Percentiles rank a stretch among this genome's conserved stretches.
Evolutionary conservation across 805 yeast species (phyloP).

Genomic region (Metschnikowia cerradonensis): DNA sequence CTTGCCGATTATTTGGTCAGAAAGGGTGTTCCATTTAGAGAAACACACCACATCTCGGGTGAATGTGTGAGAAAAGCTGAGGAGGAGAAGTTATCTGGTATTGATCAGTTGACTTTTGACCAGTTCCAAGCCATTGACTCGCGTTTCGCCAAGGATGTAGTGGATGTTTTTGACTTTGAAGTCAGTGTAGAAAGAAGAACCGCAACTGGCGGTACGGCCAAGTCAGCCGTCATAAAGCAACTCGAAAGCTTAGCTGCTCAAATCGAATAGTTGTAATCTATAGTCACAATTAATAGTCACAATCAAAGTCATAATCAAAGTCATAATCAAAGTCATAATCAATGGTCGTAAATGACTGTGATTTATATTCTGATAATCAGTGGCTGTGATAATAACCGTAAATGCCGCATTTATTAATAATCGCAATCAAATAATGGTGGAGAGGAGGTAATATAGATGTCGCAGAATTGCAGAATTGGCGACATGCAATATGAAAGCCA

Average conservation of each 20-base stretch:
- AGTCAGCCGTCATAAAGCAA: constrained; percentile 80
- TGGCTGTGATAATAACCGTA: too few relatives aligned
- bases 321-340: background rate
- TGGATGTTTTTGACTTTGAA: constrained; percentile 85
- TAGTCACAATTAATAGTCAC: background rate
- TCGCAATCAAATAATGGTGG: too few relatives aligned
- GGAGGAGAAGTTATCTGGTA: constrained; percentile 69
- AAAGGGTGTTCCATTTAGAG: constrained; percentile 98
- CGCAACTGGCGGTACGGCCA: constrained; percentile 97
- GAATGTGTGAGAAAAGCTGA: constrained; percentile 94
- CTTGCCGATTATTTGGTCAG: constrained; percentile 96
- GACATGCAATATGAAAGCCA: too few relatives aligned
- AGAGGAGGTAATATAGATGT: too few relatives aligned
- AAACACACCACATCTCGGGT: constrained; percentile 97
- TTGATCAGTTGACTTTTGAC: constrained; percentile 73
- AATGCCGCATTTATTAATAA: too few relatives aligned
- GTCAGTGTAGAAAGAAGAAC: constrained; percentile 93
- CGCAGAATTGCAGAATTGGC: too few relatives aligned
- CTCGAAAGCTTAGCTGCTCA: constrained; percentile 36
- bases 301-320: background rate
- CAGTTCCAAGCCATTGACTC: constrained; percentile 78
- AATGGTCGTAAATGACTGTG: too few relatives aligned
- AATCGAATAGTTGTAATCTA: constrained; percentile 8
- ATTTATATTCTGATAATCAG: too few relatives aligned
- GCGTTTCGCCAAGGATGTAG: constrained; percentile 79